Conservation (phyloP, 768 basidiomycete genomes). For the Xanthoconium stramineum region DNA sequence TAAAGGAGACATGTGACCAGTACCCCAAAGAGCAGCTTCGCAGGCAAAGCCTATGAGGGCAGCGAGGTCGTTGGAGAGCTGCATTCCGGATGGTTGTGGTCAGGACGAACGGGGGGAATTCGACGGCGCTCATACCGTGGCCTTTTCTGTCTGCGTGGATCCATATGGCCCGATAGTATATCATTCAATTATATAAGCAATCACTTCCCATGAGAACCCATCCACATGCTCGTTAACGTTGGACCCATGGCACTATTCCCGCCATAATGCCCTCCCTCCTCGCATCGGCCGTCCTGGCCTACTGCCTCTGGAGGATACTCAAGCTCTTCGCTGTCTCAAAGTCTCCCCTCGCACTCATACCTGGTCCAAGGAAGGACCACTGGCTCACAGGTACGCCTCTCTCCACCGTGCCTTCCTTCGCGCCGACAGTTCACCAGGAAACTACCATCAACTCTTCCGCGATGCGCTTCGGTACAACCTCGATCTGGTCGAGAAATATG, state of each 20-base stretch:
- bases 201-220: no score
- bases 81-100: conserved; percentile 14
- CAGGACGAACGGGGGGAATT: not conserved
- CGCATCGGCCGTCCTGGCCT: conserved; percentile 2
- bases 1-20: not conserved
- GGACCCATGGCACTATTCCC: no score
- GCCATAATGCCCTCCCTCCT: conserved; percentile 3
- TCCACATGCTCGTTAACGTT: no score
- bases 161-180: not conserved
- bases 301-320: conserved; percentile 18
- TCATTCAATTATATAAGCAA: no score
- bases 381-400: conserved; percentile 32
- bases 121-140: not conserved
- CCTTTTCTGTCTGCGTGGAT: not conserved
- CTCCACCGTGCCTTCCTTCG: no score
- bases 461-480: conserved; percentile 35
- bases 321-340: conserved; percentile 3
- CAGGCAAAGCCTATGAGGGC: conserved; percentile 37
- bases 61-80: conserved; percentile 29
- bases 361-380: conserved; percentile 32
- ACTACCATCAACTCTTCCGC: conserved; percentile 30
- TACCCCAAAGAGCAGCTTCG: conserved; percentile 38
- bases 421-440: conserved; percentile 22
- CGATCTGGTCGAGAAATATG: conserved; percentile 28
- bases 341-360: conserved; percentile 22